These are phyloP conservation scores for Solanum neorickii DNA, from an alignment of 257 asterid species.

Conservation along the genomic window DNA sequence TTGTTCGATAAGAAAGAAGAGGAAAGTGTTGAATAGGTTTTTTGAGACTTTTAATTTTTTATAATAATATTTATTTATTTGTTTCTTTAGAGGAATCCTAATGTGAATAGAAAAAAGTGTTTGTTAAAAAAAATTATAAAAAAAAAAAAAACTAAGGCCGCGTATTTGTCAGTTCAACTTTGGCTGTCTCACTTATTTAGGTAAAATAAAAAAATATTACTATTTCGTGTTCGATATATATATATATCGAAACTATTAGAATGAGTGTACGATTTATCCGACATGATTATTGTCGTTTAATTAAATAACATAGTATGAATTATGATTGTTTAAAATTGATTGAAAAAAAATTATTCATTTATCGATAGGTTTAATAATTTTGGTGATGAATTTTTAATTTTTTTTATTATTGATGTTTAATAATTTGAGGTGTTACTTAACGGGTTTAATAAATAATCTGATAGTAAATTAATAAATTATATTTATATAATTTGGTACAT, in stretches of 20 bases:
- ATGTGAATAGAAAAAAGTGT: background rate
- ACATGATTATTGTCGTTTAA: too few species aligned
- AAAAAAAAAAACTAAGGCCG: background rate
- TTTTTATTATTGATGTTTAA: too few species aligned
- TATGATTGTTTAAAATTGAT: background rate
- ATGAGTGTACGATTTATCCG: background rate
- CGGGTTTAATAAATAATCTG: too few species aligned
- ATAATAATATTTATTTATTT: background rate
- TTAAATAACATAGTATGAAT: too few species aligned
- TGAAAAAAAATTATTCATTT: too few species aligned
- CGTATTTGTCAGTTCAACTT: background rate
- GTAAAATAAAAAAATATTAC: background rate
- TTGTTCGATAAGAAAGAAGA: background rate
- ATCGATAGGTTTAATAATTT: too few species aligned
- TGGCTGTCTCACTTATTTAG: background rate
- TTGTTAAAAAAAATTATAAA: background rate
- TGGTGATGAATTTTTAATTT: background rate
- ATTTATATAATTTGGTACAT: too few species aligned
- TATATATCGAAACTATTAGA: background rate
- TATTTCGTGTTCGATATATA: background rate
- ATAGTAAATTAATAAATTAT: too few species aligned
- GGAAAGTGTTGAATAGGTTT: background rate
- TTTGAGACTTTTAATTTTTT: background rate
- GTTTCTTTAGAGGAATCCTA: background rate
- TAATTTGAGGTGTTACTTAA: background rate